Percentiles rank a stretch among this genome's conserved stretches.
Conservation (phyloP, 1,284 basidiomycete species). For the Filobasidium uniguttulatum region DNA sequence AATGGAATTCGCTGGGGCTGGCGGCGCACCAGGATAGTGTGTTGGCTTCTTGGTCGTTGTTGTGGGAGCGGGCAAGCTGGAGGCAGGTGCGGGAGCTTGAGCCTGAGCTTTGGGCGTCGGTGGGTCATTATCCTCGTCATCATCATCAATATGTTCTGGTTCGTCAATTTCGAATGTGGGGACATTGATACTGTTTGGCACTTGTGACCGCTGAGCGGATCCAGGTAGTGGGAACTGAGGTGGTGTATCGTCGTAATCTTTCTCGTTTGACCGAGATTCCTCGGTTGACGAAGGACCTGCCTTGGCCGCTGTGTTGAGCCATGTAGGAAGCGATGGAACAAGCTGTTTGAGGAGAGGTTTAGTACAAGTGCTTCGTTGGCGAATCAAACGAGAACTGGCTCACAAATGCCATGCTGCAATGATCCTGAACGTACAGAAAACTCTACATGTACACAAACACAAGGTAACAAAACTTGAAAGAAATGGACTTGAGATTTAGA, state of each 20-base stretch:
- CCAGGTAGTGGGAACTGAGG: constrained; percentile 70
- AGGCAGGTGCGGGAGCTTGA: constrained; percentile 11
- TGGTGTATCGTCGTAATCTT: constrained; percentile 51
- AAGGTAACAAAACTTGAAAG: no score
- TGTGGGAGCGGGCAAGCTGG: constrained; percentile 23
- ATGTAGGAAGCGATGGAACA: neutral
- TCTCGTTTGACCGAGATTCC: neutral
- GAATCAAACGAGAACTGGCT: no score
- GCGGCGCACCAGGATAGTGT: no score
- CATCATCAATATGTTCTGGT: constrained; percentile 19
- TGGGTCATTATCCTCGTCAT: constrained; percentile 10
- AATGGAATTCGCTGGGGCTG: no score
- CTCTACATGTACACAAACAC: neutral
- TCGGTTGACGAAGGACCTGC: neutral
- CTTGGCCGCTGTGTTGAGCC: neutral
- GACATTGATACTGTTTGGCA: constrained; percentile 21
- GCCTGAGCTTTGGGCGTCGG: neutral
- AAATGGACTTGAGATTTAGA: no score
- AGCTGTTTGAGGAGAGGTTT: neutral
- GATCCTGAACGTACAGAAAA: no score
- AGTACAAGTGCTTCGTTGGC: no score
- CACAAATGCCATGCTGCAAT: neutral
- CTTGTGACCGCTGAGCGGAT: constrained; percentile 62
- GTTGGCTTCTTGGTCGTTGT: constrained; percentile 38
- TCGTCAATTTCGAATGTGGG: constrained; percentile 28